These are phyloP conservation scores for Rhododendron kiyosumense DNA, from an alignment of 148 eudicot species.

Conservation along the genomic window DNA sequence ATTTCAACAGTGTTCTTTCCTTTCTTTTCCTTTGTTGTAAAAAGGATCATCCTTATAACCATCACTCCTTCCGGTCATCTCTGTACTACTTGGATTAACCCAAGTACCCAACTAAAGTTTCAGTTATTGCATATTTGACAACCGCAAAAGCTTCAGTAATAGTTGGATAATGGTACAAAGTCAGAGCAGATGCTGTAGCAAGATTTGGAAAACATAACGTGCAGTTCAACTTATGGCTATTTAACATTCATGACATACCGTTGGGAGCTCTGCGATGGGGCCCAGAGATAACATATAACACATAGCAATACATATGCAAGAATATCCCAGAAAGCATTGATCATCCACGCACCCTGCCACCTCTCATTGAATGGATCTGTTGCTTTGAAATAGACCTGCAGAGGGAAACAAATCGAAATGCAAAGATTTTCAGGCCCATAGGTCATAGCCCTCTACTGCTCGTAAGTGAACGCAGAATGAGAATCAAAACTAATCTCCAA, in stretches of 20 bases:
- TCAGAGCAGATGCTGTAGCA: neutral
- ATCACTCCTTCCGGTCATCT: too few species aligned
- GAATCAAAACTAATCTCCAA: neutral
- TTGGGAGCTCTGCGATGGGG: slow-evolving; percentile 92
- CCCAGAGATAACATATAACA: slow-evolving; percentile 93
- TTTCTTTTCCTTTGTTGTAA: too few species aligned
- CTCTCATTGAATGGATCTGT: slow-evolving; percentile 96
- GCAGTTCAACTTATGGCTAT: neutral
- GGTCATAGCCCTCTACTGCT: neutral
- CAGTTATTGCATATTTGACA: too few species aligned
- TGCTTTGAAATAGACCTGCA: slow-evolving; percentile 90
- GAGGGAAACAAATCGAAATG: slow-evolving; percentile 13
- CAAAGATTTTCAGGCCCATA: neutral
- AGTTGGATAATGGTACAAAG: neutral
- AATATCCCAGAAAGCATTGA: slow-evolving; percentile 97
- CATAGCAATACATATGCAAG: slow-evolving; percentile 66
- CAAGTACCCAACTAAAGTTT: too few species aligned
- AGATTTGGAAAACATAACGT: neutral
- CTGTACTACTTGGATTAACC: too few species aligned
- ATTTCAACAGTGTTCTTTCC: too few species aligned
- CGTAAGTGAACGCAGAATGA: neutral
- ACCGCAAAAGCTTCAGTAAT: too few species aligned
- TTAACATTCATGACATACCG: slow-evolving; percentile 38
- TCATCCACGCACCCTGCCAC: slow-evolving; percentile 98
- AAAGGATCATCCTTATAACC: too few species aligned